phyloP scores from a whole-genome alignment of 192 early-diverging fungal species.

The Helicostylum pulchrum region DNA sequence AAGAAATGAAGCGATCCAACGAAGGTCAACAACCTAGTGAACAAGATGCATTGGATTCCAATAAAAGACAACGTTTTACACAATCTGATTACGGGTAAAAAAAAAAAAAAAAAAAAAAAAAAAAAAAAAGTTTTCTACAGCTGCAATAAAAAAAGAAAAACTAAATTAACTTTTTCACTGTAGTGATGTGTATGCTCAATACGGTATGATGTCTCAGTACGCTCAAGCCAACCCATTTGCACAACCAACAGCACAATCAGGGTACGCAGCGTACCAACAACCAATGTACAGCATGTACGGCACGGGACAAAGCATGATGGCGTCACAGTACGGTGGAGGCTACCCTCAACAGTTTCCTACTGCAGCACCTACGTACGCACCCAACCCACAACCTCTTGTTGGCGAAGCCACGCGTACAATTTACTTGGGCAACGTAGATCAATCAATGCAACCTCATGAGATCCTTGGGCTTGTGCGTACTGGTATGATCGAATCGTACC shows the following conservation, averaged over 20 bases:
- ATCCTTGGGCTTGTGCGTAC: conserved; percentile 66
- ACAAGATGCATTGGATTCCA: too few relatives aligned
- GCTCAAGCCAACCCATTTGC: conserved; percentile 4
- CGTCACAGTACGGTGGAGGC: neutral
- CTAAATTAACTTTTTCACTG: too few relatives aligned
- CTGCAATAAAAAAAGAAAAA: too few relatives aligned
- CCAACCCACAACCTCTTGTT: neutral
- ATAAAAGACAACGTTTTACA: too few relatives aligned
- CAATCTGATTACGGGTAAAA: too few relatives aligned
- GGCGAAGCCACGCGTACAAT: conserved; percentile 64
- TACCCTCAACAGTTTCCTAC: conserved; percentile 5
- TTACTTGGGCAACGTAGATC: conserved; percentile 76
- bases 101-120: too few relatives aligned
- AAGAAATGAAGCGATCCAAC: too few relatives aligned
- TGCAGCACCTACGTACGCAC: neutral
- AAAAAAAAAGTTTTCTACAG: too few relatives aligned
- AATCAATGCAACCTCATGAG: conserved; percentile 52
- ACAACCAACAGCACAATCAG: neutral
- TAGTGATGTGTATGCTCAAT: conserved; percentile 26
- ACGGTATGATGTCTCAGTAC: conserved; percentile 19
- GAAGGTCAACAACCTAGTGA: too few relatives aligned
- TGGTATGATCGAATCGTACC: conserved; percentile 67
- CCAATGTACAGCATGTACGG: neutral
- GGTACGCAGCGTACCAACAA: neutral
- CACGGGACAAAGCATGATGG: conserved; percentile 11